Conservation (phyloP, 306 rosid species). For the Begonia peltatifolia region DNA sequence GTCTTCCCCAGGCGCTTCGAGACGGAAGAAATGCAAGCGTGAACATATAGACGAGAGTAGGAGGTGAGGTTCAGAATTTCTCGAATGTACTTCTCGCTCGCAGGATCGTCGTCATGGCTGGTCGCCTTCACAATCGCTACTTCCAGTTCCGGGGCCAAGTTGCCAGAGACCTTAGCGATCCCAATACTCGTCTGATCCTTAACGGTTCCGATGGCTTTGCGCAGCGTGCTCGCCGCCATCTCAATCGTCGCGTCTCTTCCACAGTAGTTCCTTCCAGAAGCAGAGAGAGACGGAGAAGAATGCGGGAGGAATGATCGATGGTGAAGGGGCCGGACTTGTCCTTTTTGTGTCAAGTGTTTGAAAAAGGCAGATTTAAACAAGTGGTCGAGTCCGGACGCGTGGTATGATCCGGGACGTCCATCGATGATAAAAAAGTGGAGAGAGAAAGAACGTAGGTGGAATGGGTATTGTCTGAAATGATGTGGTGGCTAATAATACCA, state of each 20-base stretch:
- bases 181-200: constrained; percentile 99
- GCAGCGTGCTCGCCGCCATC: constrained; percentile 91
- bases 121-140: constrained; percentile 94
- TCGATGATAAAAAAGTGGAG: background rate
- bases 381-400: constrained; percentile 2
- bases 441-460: background rate
- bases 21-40: constrained; percentile 58
- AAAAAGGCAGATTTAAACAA: constrained; percentile 7
- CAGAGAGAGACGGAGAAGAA: no score
- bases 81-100: constrained; percentile 67
- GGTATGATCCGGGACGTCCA: constrained; percentile 10
- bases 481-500: background rate
- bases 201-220: constrained; percentile 93
- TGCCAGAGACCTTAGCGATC: constrained; percentile 86
- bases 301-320: no score
- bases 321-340: no score
- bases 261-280: background rate
- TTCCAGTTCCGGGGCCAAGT: constrained; percentile 92
- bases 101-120: constrained; percentile 89
- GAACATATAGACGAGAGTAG: constrained; percentile 66
- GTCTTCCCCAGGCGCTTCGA: constrained; percentile 88
- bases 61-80: constrained; percentile 67
- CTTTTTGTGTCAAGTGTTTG: no score
- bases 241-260: constrained; percentile 6
- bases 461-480: no score